phyloP scores from a whole-genome alignment of 2,329 filamentous ascomycete genomes.

The Claviceps fusiformis region DNA sequence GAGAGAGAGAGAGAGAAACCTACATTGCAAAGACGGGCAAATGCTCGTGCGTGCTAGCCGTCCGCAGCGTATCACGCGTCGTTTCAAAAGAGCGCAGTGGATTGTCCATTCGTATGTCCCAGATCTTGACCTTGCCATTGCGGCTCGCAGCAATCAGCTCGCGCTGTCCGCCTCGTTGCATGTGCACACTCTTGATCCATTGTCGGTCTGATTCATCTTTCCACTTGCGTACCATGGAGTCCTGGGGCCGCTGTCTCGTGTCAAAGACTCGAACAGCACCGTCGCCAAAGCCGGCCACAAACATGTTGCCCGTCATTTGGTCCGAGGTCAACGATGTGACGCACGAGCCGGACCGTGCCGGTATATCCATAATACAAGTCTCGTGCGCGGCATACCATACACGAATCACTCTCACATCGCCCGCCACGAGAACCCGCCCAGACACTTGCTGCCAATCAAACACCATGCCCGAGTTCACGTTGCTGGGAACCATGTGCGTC shows the following conservation, averaged over 20 bases:
- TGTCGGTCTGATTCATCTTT: slow-evolving; percentile 74
- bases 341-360: slow-evolving; percentile 84
- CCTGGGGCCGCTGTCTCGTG: slow-evolving; percentile 67
- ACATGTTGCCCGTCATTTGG: slow-evolving; percentile 93
- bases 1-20: slow-evolving; percentile 18
- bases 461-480: slow-evolving; percentile 87
- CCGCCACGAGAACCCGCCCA: slow-evolving; percentile 85
- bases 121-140: slow-evolving; percentile 86
- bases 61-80: slow-evolving; percentile 66
- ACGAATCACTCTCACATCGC: slow-evolving; percentile 86
- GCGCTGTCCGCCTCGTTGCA: slow-evolving; percentile 87
- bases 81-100: slow-evolving; percentile 61
- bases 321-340: slow-evolving; percentile 94
- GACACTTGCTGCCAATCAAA: slow-evolving; percentile 99
- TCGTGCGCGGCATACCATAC: slow-evolving; percentile 95
- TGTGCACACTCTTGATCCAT: slow-evolving; percentile 92
- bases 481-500: slow-evolving; percentile 86
- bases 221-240: slow-evolving; percentile 93
- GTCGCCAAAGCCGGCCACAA: slow-evolving; percentile 92
- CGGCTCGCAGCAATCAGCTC: slow-evolving; percentile 83
- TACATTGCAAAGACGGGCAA: slow-evolving; percentile 90
- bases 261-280: slow-evolving; percentile 92
- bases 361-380: slow-evolving; percentile 85
- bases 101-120: slow-evolving; percentile 84
- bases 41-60: slow-evolving; percentile 88